Evolutionary conservation across 2,329 filamentous ascomycete genomes (phyloP).

Genomic region (Cryphonectria naterciae): DNA sequence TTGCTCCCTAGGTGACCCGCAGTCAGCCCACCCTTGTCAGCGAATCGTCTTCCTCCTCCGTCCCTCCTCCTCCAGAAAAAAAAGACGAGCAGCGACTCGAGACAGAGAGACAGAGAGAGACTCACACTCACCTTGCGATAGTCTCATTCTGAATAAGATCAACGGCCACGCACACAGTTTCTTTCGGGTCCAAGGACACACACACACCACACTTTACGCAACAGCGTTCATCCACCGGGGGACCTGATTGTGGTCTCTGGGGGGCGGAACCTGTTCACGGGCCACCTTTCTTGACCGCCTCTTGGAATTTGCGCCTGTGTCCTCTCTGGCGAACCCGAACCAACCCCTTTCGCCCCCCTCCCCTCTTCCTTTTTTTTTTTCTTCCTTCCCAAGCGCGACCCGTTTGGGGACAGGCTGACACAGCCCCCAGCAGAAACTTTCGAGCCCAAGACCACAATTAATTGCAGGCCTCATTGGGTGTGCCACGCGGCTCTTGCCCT

Average conservation of each 20-base stretch:
- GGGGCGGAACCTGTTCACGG: conserved; percentile 22
- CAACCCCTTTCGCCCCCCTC: neutral
- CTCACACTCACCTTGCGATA: conserved; percentile 27
- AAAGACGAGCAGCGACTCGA: neutral
- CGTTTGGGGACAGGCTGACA: neutral
- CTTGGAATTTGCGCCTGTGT: conserved; percentile 11
- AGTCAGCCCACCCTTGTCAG: conserved; percentile 18
- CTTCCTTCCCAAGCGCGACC: neutral
- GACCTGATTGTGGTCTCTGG: conserved; percentile 25
- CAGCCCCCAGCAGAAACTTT: neutral
- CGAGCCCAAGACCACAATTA: conserved; percentile 13
- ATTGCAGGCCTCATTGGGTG: conserved; percentile 12
- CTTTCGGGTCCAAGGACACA: conserved; percentile 3
- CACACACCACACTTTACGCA: conserved; percentile 10
- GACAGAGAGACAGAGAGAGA: neutral
- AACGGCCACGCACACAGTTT: conserved; percentile 5
- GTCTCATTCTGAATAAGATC: conserved; percentile 28
- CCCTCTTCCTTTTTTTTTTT: neutral
- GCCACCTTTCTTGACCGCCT: conserved; percentile 29
- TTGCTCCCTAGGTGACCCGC: conserved; percentile 24
- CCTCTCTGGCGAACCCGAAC: neutral
- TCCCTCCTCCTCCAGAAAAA: neutral
- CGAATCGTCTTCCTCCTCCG: neutral
- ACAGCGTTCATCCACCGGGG: conserved; percentile 18
- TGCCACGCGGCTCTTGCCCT: conserved; percentile 17